Conservation (phyloP, 306 rosid genomes). For the Fragaria iinumae region DNA sequence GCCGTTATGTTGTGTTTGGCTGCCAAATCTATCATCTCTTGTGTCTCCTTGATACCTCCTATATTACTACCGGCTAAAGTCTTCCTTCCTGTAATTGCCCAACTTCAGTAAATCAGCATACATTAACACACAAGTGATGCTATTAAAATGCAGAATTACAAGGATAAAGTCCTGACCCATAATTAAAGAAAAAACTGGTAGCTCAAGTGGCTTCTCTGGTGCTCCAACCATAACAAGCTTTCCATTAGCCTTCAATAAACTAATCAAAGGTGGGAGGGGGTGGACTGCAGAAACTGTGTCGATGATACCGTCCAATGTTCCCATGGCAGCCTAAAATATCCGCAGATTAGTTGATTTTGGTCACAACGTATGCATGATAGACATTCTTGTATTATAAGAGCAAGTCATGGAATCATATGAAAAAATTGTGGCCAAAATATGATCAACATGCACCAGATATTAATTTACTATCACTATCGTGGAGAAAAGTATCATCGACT, state of each 20-base stretch:
- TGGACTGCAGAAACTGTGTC: constrained; percentile 40
- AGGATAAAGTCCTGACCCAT: constrained; percentile 23
- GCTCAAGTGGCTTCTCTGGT: constrained; percentile 24
- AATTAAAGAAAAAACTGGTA: constrained; percentile 31
- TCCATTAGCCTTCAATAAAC: constrained; percentile 29
- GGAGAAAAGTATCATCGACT: too few relatives aligned
- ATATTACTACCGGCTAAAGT: constrained; percentile 3
- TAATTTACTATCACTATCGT: too few relatives aligned
- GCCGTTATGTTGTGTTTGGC: constrained; percentile 32
- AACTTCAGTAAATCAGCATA: not conserved
- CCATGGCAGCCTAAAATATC: constrained; percentile 24
- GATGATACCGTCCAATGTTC: constrained; percentile 41
- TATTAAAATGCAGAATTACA: not conserved
- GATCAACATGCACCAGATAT: too few relatives aligned
- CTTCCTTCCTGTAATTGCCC: constrained; percentile 14
- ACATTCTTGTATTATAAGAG: too few relatives aligned
- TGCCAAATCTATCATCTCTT: constrained; percentile 35
- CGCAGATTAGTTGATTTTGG: too few relatives aligned
- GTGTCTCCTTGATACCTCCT: constrained; percentile 31
- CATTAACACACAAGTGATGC: not conserved
- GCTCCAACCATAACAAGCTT: constrained; percentile 41
- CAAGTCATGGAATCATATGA: too few relatives aligned
- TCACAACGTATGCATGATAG: too few relatives aligned
- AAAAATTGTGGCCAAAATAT: too few relatives aligned
- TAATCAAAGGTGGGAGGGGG: constrained; percentile 26